Evolutionary conservation across 768 basidiomycete species (phyloP), one percentile per base, ranked within the genome.

Genomic region (Calvatia gigantea): DNA sequence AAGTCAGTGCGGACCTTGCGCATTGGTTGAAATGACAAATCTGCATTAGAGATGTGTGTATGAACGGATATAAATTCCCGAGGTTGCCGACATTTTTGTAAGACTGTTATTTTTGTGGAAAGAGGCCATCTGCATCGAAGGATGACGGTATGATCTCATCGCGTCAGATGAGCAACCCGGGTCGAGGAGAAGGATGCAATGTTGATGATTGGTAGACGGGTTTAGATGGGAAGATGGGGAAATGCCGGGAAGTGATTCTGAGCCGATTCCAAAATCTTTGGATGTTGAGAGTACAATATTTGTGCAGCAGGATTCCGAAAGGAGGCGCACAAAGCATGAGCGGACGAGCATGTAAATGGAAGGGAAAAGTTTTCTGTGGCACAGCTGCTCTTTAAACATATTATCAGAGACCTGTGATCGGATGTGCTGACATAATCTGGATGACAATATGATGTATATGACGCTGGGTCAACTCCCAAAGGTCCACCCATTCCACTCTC

Each of bases 371-470:
- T n/a, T n/a, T n/a, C n/a, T n/a, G n/a, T n/a, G n/a, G n/a, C n/a
- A n/a, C n/a, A n/a, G n/a, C n/a, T n/a, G n/a, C n/a, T n/a, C n/a
- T n/a, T 39, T 39, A 6, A 6, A 39, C 11, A 39, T 21, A 2
- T 21, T 39, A n/a, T n/a, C n/a, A n/a, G n/a, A n/a, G n/a, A n/a
- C n/a, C n/a, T n/a, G n/a, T n/a, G n/a, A n/a, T n/a, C n/a, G n/a
- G n/a, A 32, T 17, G 19, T 35, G 54, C 54, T 56, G 54, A 56
- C 54, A 49, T 56, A 56, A 56, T 56, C 42, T 12, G 39, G 46
- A 48, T 49, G 54, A 49, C 29, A 33, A 6, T 21, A 15, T 25
- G 37, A 15, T 15, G 28, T 56, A 56, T 56, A 56, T 56, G 54
- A 56, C 54, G 38, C 54, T 45, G 17, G 29, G 28, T 33, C 54